phyloP scores from a whole-genome alignment of 768 basidiomycete species.

The Cystofilobasidium bisporidii region DNA sequence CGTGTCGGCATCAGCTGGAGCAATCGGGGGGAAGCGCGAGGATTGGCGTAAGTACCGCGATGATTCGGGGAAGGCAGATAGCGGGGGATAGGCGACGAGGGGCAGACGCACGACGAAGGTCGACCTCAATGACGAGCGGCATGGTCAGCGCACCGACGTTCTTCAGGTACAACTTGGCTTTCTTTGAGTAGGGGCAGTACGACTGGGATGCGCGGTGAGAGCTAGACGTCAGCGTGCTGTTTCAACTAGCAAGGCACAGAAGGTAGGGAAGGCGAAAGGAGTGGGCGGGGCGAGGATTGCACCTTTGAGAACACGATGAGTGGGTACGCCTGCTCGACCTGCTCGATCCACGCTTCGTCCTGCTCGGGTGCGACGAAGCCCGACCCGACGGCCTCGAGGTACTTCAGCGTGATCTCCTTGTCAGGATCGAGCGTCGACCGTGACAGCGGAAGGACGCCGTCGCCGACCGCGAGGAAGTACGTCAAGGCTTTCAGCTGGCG shows the following conservation, averaged over 20 bases:
- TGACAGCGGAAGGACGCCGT: conserved; percentile 33
- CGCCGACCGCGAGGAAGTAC: conserved; percentile 38
- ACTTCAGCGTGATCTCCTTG: conserved; percentile 9
- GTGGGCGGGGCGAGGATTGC: conserved; percentile 16
- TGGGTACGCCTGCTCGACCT: conserved; percentile 34
- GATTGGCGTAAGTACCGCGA: too few relatives aligned
- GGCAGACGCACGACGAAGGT: conserved; percentile 34
- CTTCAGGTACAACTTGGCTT: conserved; percentile 37
- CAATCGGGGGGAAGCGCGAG: background rate
- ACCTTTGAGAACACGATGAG: conserved; percentile 39
- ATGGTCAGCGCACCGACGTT: conserved; percentile 34
- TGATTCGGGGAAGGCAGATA: too few relatives aligned
- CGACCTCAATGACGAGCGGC: conserved; percentile 39
- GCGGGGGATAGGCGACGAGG: too few relatives aligned
- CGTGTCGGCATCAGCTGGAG: conserved; percentile 34
- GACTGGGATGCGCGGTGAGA: too few relatives aligned
- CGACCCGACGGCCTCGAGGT: conserved; percentile 30
- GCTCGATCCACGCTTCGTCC: conserved; percentile 36
- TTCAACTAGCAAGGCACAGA: too few relatives aligned
- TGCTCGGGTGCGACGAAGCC: conserved; percentile 30
- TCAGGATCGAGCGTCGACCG: conserved; percentile 15
- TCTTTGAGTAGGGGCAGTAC: conserved; percentile 40
- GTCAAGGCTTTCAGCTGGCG: conserved; percentile 31
- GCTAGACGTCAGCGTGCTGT: too few relatives aligned
- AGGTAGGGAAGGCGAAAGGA: too few relatives aligned